Evolutionary conservation across 306 rosid genomes (phyloP).

Genomic region (Quercus bicolor): DNA sequence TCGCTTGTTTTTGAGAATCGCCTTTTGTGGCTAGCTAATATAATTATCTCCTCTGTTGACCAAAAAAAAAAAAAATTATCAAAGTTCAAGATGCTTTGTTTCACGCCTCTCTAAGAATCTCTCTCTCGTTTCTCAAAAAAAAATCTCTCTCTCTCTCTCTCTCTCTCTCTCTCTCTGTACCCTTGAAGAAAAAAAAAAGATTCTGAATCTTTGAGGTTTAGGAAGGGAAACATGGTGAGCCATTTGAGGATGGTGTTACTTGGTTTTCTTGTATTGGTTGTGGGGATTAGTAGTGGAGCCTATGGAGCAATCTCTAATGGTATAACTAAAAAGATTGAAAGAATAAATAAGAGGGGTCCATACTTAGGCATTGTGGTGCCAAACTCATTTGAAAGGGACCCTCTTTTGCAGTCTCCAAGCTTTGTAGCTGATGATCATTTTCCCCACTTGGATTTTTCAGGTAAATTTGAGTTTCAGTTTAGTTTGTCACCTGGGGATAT

Average conservation of each 20-base stretch:
- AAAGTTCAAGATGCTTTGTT: not conserved
- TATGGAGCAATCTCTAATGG: conserved; percentile 32
- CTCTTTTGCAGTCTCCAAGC: conserved; percentile 63
- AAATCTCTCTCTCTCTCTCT: not conserved
- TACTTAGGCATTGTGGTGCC: conserved; percentile 76
- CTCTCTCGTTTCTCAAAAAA: no score
- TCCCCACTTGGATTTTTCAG: conserved; percentile 57
- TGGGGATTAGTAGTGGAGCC: conserved; percentile 24
- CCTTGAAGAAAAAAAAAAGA: not conserved
- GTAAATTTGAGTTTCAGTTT: conserved; percentile 21
- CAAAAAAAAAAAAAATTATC: not conserved
- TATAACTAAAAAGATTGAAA: conserved; percentile 31
- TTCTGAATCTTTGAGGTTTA: not conserved
- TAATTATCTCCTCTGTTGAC: no score
- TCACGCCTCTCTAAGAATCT: not conserved
- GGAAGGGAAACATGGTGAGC: conserved; percentile 15
- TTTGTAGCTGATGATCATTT: conserved; percentile 35
- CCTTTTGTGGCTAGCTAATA: no score
- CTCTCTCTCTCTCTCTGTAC: not conserved
- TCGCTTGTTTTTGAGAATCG: no score
- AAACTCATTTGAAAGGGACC: conserved; percentile 61
- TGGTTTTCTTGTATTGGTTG: conserved; percentile 25
- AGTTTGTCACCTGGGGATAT: not conserved
- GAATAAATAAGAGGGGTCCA: conserved; percentile 51
- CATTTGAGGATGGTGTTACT: conserved; percentile 25